Conservation (phyloP, 2,329 filamentous ascomycete species). For the Cladosporium sp. region DNA sequence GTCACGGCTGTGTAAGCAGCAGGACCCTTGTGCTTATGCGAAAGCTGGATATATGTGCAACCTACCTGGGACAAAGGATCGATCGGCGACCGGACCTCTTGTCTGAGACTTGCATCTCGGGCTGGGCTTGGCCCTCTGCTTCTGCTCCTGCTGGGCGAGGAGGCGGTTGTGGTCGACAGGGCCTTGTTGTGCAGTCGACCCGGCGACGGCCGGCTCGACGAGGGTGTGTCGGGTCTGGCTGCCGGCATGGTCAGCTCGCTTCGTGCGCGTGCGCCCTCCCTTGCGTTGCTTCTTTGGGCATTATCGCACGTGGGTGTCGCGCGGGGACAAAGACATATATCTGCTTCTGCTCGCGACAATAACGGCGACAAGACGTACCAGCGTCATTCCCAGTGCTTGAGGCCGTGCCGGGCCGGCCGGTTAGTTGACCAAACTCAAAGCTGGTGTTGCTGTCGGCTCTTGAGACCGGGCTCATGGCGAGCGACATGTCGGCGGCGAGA, state of each 20-base stretch:
- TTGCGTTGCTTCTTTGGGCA: not conserved
- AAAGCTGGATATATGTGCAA: not conserved
- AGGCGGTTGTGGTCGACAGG: conserved; percentile 18
- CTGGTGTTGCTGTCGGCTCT: conserved; percentile 3
- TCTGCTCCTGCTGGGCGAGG: conserved; percentile 15
- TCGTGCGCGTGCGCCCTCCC: not conserved
- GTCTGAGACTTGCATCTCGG: conserved; percentile 18
- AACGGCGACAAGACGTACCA: conserved; percentile 1
- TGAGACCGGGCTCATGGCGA: conserved; percentile 11
- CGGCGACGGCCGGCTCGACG: conserved; percentile 19
- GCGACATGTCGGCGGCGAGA: conserved; percentile 28
- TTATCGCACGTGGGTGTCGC: conserved; percentile 1
- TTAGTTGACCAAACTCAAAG: conserved; percentile 10
- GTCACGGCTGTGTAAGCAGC: conserved; percentile 17
- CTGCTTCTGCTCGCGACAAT: not conserved
- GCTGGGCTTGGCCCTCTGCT: conserved; percentile 15
- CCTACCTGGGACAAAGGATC: conserved; percentile 66
- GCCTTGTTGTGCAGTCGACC: conserved; percentile 23
- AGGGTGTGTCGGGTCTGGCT: conserved; percentile 10
- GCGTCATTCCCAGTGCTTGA: conserved; percentile 9
- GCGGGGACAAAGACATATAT: not conserved
- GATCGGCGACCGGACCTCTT: conserved; percentile 46
- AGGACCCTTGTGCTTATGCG: not conserved
- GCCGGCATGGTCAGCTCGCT: conserved; percentile 6
- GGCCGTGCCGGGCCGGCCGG: conserved; percentile 11